Conservation (phyloP, 2,329 filamentous ascomycete genomes). For the Huntiella decipiens region DNA sequence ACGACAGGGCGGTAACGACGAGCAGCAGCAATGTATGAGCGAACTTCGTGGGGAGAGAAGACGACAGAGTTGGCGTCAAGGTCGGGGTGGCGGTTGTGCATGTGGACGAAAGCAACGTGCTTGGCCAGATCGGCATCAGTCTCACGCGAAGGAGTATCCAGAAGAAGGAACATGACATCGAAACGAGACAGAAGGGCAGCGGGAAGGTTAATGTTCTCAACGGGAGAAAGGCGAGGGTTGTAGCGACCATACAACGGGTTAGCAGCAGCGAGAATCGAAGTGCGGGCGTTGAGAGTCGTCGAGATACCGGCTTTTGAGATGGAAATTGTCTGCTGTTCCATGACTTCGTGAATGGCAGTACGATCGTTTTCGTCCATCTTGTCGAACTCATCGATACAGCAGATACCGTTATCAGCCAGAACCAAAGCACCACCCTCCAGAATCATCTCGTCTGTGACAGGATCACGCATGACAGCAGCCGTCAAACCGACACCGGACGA, state of each 20-base stretch:
- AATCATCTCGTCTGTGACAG: conserved; percentile 70
- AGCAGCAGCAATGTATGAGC: conserved; percentile 87
- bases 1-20: conserved; percentile 76
- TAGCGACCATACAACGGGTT: conserved; percentile 97
- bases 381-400: conserved; percentile 75
- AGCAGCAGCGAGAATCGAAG: conserved; percentile 85
- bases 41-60: conserved; percentile 82
- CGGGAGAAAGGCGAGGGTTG: conserved; percentile 89
- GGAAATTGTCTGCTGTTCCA: conserved; percentile 75
- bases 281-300: conserved; percentile 79
- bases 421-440: conserved; percentile 65
- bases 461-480: conserved; percentile 66
- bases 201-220: conserved; percentile 98
- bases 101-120: conserved; percentile 93
- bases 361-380: conserved; percentile 77
- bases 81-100: conserved; percentile 86
- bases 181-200: conserved; percentile 92
- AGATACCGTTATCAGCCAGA: conserved; percentile 65
- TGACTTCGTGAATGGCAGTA: conserved; percentile 71
- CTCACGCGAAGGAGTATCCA: conserved; percentile 82
- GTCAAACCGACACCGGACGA: conserved; percentile 69
- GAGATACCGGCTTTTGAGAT: conserved; percentile 58
- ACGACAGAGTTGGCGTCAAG: conserved; percentile 33
- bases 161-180: conserved; percentile 87
- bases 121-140: conserved; percentile 81